phyloP scores from a whole-genome alignment of 305 asterid species.

The Stenogyne calaminthoides region DNA sequence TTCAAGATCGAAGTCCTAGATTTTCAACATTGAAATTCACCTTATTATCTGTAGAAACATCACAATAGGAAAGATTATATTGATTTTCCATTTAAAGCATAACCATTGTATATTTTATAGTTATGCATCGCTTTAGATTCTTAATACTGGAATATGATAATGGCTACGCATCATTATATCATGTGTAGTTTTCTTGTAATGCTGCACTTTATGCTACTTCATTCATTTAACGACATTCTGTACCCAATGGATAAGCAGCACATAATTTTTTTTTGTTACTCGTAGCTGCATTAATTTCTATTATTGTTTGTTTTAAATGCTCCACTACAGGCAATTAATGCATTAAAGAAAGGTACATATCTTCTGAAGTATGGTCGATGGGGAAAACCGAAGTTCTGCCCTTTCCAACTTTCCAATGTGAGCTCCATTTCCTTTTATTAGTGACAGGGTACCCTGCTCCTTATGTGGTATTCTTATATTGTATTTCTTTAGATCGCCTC shows the following conservation, averaged over 20 bases:
- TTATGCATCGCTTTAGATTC: slow-evolving; percentile 13
- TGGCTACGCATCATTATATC: background rate
- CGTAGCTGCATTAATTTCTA: slow-evolving; percentile 19
- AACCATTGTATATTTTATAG: background rate
- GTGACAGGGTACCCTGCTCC: slow-evolving; percentile 22
- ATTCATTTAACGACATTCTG: background rate
- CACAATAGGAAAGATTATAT: slow-evolving; percentile 16
- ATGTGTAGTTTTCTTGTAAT: slow-evolving; percentile 4
- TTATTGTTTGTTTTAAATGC: slow-evolving; percentile 18
- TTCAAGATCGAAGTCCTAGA: background rate
- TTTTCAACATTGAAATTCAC: background rate
- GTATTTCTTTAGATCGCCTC: background rate
- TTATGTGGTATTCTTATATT: slow-evolving; percentile 7
- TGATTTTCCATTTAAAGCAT: slow-evolving; percentile 5
- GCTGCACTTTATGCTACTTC: background rate
- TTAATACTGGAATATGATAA: background rate
- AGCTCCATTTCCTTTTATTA: slow-evolving; percentile 34
- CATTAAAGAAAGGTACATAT: slow-evolving; percentile 64
- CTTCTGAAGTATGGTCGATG: slow-evolving; percentile 73
- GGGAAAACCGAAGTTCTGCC: slow-evolving; percentile 81
- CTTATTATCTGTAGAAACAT: slow-evolving; percentile 10
- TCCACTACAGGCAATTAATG: slow-evolving; percentile 59
- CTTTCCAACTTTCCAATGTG: slow-evolving; percentile 65
- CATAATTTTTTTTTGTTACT: slow-evolving; percentile 19
- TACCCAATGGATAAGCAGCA: background rate